phyloP scores from a whole-genome alignment of 2,329 filamentous ascomycete species.

The Fulvia fulva region DNA sequence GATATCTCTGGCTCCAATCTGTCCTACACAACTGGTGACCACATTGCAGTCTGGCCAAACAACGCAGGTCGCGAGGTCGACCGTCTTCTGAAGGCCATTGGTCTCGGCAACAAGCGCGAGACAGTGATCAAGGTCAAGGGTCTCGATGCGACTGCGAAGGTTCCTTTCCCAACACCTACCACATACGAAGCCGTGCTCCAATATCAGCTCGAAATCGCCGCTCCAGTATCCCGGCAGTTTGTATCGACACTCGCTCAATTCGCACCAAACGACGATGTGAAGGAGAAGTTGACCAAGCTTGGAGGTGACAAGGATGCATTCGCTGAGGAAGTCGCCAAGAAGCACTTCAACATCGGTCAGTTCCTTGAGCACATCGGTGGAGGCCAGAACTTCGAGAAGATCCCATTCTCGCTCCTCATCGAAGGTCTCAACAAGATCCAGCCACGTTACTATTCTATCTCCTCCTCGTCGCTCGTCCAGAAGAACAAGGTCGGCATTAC shows the following conservation, averaged over 20 bases:
- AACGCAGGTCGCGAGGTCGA: slow-evolving; percentile 92
- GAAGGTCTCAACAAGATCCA: slow-evolving; percentile 93
- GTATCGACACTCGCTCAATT: slow-evolving; percentile 83
- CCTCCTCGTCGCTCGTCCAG: slow-evolving; percentile 89
- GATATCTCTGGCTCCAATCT: slow-evolving; percentile 86
- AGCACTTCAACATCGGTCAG: slow-evolving; percentile 86
- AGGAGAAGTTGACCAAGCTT: slow-evolving; percentile 82
- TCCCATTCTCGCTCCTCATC: slow-evolving; percentile 92
- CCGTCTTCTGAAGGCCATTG: slow-evolving; percentile 76
- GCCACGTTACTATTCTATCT: slow-evolving; percentile 98
- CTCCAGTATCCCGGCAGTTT: slow-evolving; percentile 93
- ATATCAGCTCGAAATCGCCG: slow-evolving; percentile 96
- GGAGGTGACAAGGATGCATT: slow-evolving; percentile 96
- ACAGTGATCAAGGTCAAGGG: slow-evolving; percentile 83
- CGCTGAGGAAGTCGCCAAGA: slow-evolving; percentile 73
- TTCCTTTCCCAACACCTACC: slow-evolving; percentile 94
- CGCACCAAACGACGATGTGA: slow-evolving; percentile 76
- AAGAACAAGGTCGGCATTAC: slow-evolving; percentile 94
- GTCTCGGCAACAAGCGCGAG: slow-evolving; percentile 70
- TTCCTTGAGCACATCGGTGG: slow-evolving; percentile 70
- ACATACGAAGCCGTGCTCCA: slow-evolving; percentile 91
- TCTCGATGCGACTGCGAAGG: slow-evolving; percentile 90
- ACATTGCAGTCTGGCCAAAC: slow-evolving; percentile 95
- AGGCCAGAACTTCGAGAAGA: slow-evolving; percentile 71
- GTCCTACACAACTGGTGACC: slow-evolving; percentile 92